Conservation (phyloP, 768 basidiomycete species). For the Mycena epipterygia region DNA sequence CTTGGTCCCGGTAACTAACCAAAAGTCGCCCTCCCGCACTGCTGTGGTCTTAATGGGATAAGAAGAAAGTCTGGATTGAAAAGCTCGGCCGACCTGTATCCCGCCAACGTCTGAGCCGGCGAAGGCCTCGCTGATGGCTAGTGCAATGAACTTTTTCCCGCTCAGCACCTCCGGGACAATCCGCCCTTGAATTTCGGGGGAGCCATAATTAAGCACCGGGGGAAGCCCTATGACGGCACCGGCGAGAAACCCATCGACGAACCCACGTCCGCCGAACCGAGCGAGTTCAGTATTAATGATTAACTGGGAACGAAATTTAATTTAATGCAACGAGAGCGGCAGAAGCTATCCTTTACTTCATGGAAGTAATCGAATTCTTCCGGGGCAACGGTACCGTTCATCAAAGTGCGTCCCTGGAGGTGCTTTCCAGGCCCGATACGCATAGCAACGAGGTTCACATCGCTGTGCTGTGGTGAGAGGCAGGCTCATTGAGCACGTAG, state of each 20-base stretch:
- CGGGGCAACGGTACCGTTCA: constrained; percentile 82
- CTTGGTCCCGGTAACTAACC: constrained; percentile 94
- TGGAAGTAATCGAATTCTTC: constrained; percentile 97
- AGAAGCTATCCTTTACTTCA: too few species aligned
- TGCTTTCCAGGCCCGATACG: constrained; percentile 94
- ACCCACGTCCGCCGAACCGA: constrained; percentile 87
- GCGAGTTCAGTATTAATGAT: constrained; percentile 88
- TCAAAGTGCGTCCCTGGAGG: constrained; percentile 79
- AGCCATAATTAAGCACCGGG: constrained; percentile 90
- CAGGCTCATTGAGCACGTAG: neutral
- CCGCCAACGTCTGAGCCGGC: constrained; percentile 91
- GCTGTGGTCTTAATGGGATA: constrained; percentile 72
- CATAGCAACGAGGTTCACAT: constrained; percentile 84
- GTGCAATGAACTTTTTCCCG: constrained; percentile 87
- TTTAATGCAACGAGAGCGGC: too few species aligned
- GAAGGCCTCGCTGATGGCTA: constrained; percentile 96
- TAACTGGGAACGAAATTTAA: too few species aligned
- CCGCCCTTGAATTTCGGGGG: constrained; percentile 75
- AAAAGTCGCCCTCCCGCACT: constrained; percentile 85
- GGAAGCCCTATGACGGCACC: constrained; percentile 91
- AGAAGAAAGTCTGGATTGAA: neutral
- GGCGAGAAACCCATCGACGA: constrained; percentile 88
- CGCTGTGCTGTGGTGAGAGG: constrained; percentile 57
- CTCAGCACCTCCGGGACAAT: constrained; percentile 81
- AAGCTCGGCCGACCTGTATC: constrained; percentile 56